phyloP scores from a whole-genome alignment of 305 asterid species.

The Coffea humblotiana region DNA sequence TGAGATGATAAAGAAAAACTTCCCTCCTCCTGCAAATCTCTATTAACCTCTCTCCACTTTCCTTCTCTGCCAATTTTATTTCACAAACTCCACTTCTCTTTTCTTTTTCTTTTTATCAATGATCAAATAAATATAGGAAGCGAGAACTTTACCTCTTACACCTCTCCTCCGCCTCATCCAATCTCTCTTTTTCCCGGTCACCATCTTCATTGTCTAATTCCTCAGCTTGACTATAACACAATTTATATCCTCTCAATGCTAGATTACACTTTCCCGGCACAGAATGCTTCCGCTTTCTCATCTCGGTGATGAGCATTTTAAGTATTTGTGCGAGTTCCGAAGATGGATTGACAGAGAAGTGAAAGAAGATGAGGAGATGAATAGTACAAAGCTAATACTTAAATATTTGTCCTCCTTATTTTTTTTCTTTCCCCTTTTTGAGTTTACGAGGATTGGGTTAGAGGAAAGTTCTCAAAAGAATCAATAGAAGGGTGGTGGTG shows the following conservation, averaged over 20 bases:
- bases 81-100: slow-evolving; percentile 39
- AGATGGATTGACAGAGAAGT: slow-evolving; percentile 36
- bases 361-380: slow-evolving; percentile 29
- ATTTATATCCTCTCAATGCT: slow-evolving; percentile 32
- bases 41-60: slow-evolving; percentile 20
- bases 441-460: slow-evolving; percentile 25
- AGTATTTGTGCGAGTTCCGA: neutral
- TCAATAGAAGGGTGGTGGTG: slow-evolving; percentile 83
- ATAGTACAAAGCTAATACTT: slow-evolving; percentile 23
- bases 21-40: slow-evolving; percentile 45
- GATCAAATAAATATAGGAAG: slow-evolving; percentile 28
- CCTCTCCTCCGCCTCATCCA: slow-evolving; percentile 16
- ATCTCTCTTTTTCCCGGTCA: slow-evolving; percentile 14
- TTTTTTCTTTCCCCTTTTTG: neutral
- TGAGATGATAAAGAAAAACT: neutral
- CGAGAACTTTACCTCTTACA: slow-evolving; percentile 31
- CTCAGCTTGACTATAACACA: slow-evolving; percentile 1
- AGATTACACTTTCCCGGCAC: slow-evolving; percentile 42
- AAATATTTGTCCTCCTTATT: too few species aligned
- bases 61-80: slow-evolving; percentile 42
- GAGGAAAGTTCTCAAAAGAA: slow-evolving; percentile 59
- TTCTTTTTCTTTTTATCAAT: slow-evolving; percentile 29
- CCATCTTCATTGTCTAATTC: slow-evolving; percentile 8
- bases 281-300: slow-evolving; percentile 24
- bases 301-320: slow-evolving; percentile 20